Percentiles rank a stretch among this genome's conserved stretches.
Evolutionary conservation across 2,329 filamentous ascomycete genomes (phyloP).

Genomic region (Diaporthe amygdali): DNA sequence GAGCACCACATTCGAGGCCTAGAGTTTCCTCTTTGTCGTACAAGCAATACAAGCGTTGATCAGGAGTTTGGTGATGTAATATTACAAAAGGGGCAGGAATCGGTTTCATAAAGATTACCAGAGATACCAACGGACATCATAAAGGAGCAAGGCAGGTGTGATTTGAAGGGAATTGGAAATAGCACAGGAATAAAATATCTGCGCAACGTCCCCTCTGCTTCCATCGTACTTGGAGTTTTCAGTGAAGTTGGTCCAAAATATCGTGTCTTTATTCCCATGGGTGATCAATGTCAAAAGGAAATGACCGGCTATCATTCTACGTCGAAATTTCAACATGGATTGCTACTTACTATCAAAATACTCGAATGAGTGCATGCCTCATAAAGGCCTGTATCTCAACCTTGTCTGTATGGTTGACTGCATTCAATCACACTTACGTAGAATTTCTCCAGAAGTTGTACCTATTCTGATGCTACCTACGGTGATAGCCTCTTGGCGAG

Average conservation of each 20-base stretch:
- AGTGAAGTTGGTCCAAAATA: background rate
- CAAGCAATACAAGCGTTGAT: background rate
- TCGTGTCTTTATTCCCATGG: background rate
- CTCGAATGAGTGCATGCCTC: no score
- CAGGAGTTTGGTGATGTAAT: background rate
- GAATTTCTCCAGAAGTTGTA: no score
- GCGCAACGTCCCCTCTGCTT: no score
- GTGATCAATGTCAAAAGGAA: no score
- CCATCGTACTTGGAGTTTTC: background rate
- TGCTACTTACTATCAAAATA: no score
- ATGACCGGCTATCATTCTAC: no score
- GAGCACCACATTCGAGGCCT: conserved; percentile 28
- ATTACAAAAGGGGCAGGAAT: background rate
- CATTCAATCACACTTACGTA: no score
- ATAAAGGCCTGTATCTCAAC: no score
- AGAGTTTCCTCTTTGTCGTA: conserved; percentile 32
- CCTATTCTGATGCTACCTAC: no score
- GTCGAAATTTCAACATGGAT: no score
- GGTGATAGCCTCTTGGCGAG: no score
- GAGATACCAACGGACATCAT: conserved; percentile 11
- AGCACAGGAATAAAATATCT: background rate
- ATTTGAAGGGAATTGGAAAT: background rate
- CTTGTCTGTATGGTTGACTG: no score
- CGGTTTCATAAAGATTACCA: conserved; percentile 1
- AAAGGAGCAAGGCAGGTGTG: background rate